Conservation (phyloP, 345 rosid species). For the Atalantia buxifolia region DNA sequence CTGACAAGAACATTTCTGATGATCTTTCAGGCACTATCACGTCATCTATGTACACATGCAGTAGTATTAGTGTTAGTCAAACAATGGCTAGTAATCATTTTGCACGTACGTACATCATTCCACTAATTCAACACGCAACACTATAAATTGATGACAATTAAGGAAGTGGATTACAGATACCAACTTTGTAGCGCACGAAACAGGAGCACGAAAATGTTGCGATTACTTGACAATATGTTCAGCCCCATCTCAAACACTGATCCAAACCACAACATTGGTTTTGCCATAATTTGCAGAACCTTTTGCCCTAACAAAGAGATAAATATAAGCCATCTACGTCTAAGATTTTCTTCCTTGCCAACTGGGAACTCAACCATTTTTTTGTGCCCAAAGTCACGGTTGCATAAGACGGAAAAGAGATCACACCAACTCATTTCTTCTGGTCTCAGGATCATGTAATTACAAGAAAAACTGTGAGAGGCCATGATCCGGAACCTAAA, state of each 20-base stretch:
- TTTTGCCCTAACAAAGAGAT: conserved; percentile 19
- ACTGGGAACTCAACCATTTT: conserved; percentile 11
- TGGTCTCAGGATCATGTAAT: conserved; percentile 13
- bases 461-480: background rate
- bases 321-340: conserved; percentile 18
- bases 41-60: conserved; percentile 2
- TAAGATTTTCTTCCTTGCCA: conserved; percentile 17
- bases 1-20: conserved; percentile 12
- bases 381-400: background rate
- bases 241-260: conserved; percentile 18
- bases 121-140: background rate
- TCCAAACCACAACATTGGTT: conserved; percentile 9
- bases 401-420: background rate
- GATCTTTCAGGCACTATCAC: conserved; percentile 13
- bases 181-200: conserved; percentile 17
- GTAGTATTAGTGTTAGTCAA: background rate
- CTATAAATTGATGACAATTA: too few species aligned
- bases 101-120: background rate
- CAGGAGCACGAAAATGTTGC: conserved; percentile 18
- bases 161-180: background rate
- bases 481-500: background rate
- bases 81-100: too few species aligned
- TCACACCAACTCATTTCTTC: background rate
- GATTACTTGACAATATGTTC: conserved; percentile 19
- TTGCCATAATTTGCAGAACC: conserved; percentile 6